Percentiles rank a stretch among this genome's conserved stretches.
phyloP scores from a whole-genome alignment of 2,329 filamentous ascomycete genomes.

The Ilyonectria robusta region DNA sequence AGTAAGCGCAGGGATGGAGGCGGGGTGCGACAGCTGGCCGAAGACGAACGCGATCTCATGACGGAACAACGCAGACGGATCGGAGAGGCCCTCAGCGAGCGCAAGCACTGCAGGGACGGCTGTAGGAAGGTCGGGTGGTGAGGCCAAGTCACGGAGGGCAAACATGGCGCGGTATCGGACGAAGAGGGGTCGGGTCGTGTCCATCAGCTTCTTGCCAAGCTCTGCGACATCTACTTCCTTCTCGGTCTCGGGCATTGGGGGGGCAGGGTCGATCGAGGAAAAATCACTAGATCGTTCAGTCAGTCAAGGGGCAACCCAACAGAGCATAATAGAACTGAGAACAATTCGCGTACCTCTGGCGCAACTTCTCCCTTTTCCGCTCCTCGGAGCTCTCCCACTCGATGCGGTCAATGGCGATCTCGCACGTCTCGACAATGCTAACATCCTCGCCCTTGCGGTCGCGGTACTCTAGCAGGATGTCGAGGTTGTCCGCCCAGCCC shows the following conservation, averaged over 20 bases:
- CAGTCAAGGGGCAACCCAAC: conserved; percentile 45
- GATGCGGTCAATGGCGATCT: conserved; percentile 95
- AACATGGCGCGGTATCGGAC: conserved; percentile 98
- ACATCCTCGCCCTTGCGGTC: conserved; percentile 83
- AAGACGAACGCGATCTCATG: conserved; percentile 99
- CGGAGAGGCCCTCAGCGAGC: conserved; percentile 86
- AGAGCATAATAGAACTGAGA: conserved; percentile 27
- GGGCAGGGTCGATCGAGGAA: conserved; percentile 94
- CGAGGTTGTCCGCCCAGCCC: conserved; percentile 80
- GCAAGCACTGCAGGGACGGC: conserved; percentile 89
- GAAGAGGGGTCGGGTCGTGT: conserved; percentile 86
- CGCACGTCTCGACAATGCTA: conserved; percentile 94
- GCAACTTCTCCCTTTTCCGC: conserved; percentile 81
- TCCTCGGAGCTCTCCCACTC: conserved; percentile 89
- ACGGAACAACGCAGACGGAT: conserved; percentile 92
- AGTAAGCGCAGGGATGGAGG: conserved; percentile 92
- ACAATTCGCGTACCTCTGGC: conserved; percentile 75
- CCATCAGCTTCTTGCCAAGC: conserved; percentile 83
- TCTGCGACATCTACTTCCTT: conserved; percentile 82
- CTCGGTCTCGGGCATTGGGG: conserved; percentile 82
- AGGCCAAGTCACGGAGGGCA: conserved; percentile 92
- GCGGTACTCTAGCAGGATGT: conserved; percentile 79
- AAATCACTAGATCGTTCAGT: conserved; percentile 79
- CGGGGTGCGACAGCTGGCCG: conserved; percentile 93
- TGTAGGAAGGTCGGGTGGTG: conserved; percentile 90